A percentile compares a stretch with the other conserved stretches of the same genome.
phyloP scores from a whole-genome alignment of 2,329 filamentous ascomycete species.

The Stylonectria norvegica region DNA sequence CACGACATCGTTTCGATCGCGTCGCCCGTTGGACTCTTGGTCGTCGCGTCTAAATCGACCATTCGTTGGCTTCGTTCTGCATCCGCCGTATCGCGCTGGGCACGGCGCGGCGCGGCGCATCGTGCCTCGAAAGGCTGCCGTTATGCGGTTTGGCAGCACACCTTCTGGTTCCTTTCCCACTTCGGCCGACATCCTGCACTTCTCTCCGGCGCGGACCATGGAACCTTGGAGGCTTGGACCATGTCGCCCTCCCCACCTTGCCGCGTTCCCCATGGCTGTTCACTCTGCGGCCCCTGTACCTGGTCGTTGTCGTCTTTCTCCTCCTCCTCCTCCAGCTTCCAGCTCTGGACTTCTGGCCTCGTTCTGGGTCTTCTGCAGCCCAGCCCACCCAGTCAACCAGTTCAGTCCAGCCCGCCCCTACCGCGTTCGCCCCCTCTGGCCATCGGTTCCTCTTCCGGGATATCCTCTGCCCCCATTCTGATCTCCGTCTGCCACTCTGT shows the following conservation, averaged over 20 bases:
- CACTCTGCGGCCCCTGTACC: background rate
- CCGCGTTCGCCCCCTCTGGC: slow-evolving; percentile 5
- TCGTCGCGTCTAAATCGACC: too few relatives aligned
- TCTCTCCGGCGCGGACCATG: slow-evolving; percentile 8
- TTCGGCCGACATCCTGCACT: slow-evolving; percentile 12
- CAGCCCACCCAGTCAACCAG: slow-evolving; percentile 16
- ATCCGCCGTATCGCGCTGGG: background rate
- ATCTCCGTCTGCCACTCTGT: slow-evolving; percentile 2
- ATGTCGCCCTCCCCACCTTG: slow-evolving; percentile 16
- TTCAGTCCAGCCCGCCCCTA: slow-evolving; percentile 1
- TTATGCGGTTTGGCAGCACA: background rate
- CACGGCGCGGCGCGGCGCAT: too few relatives aligned
- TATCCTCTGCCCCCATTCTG: slow-evolving; percentile 8
- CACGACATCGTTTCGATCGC: slow-evolving; percentile 8
- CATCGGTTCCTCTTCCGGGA: slow-evolving; percentile 13
- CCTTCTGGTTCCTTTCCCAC: slow-evolving; percentile 6
- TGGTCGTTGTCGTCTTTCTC: background rate
- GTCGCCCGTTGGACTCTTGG: too few relatives aligned
- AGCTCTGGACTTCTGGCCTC: slow-evolving; percentile 3
- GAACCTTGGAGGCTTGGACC: too few relatives aligned
- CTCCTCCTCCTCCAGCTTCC: background rate
- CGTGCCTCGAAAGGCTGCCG: too few relatives aligned
- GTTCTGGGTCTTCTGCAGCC: background rate
- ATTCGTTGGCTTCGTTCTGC: too few relatives aligned
- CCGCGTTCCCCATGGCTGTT: slow-evolving; percentile 18